These are phyloP conservation scores for Beverwykella pulmonaria DNA, from an alignment of 495 filamentous ascomycete genomes.

Conservation along the genomic window DNA sequence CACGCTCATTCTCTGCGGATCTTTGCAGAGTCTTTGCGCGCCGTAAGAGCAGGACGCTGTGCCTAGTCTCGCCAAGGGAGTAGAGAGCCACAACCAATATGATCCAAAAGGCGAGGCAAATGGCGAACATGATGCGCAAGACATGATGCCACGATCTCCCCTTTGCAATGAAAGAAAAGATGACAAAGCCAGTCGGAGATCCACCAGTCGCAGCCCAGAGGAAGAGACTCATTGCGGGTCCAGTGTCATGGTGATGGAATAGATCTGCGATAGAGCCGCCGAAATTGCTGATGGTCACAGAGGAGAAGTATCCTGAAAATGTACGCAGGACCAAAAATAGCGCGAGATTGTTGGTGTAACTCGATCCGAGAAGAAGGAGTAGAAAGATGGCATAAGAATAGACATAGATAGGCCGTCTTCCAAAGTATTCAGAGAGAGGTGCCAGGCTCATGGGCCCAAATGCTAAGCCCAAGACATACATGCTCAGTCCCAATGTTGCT, in stretches of 20 bases:
- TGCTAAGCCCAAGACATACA: constrained; percentile 39
- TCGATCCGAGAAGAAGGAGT: constrained; percentile 1
- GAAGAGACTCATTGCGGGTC: constrained; percentile 18
- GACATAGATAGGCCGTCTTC: constrained; percentile 44
- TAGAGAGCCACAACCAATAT: constrained; percentile 1
- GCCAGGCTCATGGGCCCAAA: constrained; percentile 38
- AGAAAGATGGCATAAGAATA: constrained; percentile 40
- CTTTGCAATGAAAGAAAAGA: constrained; percentile 20
- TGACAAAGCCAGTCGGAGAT: constrained; percentile 23
- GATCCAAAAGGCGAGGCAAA: constrained; percentile 21
- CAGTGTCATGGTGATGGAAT: constrained; percentile 22
- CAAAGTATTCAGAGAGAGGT: constrained; percentile 41
- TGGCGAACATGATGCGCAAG: constrained; percentile 21
- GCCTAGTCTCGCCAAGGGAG: constrained; percentile 17
- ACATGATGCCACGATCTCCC: constrained; percentile 10
- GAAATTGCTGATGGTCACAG: constrained; percentile 18
- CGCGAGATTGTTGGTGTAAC: background rate
- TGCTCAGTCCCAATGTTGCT: constrained; percentile 47
- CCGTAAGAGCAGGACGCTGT: constrained; percentile 5
- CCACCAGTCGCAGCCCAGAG: constrained; percentile 25
- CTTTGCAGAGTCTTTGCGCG: constrained; percentile 15
- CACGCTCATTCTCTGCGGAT: constrained; percentile 34
- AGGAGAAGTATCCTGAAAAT: constrained; percentile 19
- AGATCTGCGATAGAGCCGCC: constrained; percentile 23
- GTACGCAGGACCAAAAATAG: constrained; percentile 9